Evolutionary conservation across 2,329 filamentous ascomycete genomes (phyloP), one percentile per base, ranked within the genome.

Genomic region (Aspergillus pseudonomiae): DNA sequence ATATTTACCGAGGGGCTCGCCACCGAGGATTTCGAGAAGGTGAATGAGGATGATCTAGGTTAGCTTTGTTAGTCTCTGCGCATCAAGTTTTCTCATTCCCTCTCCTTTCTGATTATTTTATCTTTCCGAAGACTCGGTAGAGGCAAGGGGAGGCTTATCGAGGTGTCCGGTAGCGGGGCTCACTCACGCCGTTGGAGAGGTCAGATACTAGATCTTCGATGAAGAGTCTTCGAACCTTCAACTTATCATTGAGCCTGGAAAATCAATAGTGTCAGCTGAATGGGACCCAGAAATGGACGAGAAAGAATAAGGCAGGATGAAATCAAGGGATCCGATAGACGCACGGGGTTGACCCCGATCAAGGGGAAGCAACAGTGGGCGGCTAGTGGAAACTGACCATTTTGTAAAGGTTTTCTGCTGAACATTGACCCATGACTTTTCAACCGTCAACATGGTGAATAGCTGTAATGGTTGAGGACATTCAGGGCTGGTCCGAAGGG

Each of bases 321-420:
- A 16, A 54, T 54, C 30, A 55, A n/a, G 52, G 32, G 52, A 36
- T 12, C 30, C n/a, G 52, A 45, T 55, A 48, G 39, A 50, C 28
- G 52, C 34, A 39, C 12, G 28, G 32, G 48, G 50, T 24, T 19
- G 26, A 60, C 58, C 2, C 26, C 34, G 58, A 34, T 52, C 36
- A 50, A 56, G 59, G 32, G 63, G 28, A 57, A 32, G 16, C 4
- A 46, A 39, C 6, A 26, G 21, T 21, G 34, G 36, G 32, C 30
- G 60, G 34, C 21, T 50, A 41, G 9, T 59, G 43, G 19, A 52
- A 54, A 54, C 70, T 10, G 57, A 92, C 91, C 95, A 99, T 92
- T 98, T 99, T 64, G 94, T 97, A 80, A 99, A 99, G 32, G 95
- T 99, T 86, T 98, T 99, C 80, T 98, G 91, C 84, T 98, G 94